Percentiles rank a stretch among this genome's conserved stretches.
Evolutionary conservation across 257 asterid genomes (phyloP).

Genomic region (Salvia splendens): DNA sequence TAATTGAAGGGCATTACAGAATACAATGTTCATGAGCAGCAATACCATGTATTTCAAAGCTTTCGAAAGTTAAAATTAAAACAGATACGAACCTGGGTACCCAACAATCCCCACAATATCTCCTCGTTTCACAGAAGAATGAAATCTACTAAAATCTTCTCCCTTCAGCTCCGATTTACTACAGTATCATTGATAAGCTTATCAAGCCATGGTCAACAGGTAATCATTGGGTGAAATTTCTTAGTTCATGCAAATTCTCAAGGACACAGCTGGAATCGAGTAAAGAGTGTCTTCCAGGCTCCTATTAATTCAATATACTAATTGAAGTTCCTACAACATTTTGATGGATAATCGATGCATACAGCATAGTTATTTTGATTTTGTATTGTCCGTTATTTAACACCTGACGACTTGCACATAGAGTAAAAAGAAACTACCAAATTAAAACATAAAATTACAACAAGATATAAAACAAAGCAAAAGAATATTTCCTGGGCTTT

Average conservation of each 20-base stretch:
- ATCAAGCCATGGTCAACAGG: slow-evolving; percentile 11
- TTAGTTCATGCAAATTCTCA: slow-evolving; percentile 3
- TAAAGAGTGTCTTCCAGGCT: slow-evolving; percentile 46
- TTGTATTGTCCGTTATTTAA: too few relatives aligned
- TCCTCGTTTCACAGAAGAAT: slow-evolving; percentile 82
- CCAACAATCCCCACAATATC: slow-evolving; percentile 84
- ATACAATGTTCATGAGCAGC: too few relatives aligned
- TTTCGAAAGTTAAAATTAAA: too few relatives aligned
- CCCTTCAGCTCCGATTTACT: slow-evolving; percentile 69
- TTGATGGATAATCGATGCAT: neutral
- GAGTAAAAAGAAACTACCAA: too few relatives aligned
- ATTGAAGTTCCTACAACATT: neutral
- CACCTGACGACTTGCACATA: too few relatives aligned
- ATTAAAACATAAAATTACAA: neutral
- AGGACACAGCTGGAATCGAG: neutral
- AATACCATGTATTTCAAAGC: neutral
- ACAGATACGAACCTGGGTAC: slow-evolving; percentile 62
- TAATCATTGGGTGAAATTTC: neutral
- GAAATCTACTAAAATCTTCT: slow-evolving; percentile 61
- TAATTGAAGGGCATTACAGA: neutral
- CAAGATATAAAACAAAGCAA: neutral
- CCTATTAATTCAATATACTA: neutral
- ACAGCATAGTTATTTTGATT: too few relatives aligned
- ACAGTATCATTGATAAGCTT: slow-evolving; percentile 19
- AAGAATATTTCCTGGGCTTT: neutral